Percentiles rank a stretch among this genome's conserved stretches.
Conservation (phyloP, 306 rosid species). For the Fragaria iinumae region DNA sequence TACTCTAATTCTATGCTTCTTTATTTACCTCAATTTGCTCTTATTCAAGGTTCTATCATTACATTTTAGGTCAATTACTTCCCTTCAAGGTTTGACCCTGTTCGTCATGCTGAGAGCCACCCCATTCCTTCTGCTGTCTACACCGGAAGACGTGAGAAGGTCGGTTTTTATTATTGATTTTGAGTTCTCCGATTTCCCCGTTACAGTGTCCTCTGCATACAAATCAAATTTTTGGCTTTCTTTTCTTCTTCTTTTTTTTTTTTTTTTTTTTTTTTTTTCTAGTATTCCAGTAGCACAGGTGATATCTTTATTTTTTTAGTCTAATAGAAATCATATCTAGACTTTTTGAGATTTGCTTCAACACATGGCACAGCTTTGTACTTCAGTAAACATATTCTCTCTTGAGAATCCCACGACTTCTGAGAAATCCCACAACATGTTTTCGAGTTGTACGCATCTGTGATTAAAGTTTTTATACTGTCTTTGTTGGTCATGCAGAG, state of each 20-base stretch:
- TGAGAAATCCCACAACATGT: neutral
- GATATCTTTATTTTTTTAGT: neutral
- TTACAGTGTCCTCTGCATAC: neutral
- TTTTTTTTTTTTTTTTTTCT: neutral
- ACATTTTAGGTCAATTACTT: constrained; percentile 75
- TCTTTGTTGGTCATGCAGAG: constrained; percentile 42
- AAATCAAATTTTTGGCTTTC: neutral
- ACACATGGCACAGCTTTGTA: neutral
- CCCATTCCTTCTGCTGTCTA: constrained; percentile 55
- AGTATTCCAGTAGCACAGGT: neutral
- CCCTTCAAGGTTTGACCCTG: constrained; percentile 84
- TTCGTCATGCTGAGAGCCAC: constrained; percentile 70
- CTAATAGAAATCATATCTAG: neutral
- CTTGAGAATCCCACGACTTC: neutral
- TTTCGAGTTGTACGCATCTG: neutral
- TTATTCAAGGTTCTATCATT: constrained; percentile 19
- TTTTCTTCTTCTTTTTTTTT: no score
- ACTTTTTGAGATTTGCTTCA: neutral
- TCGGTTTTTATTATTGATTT: constrained; percentile 25
- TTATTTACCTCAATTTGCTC: constrained; percentile 11
- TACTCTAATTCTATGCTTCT: neutral
- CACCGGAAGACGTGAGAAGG: constrained; percentile 77
- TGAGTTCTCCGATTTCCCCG: neutral
- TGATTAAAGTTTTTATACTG: neutral
- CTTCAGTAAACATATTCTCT: neutral